Evolutionary conservation across 495 filamentous ascomycete species (phyloP), one percentile per base, ranked within the genome.

Genomic region (Penicilliopsis zonata): DNA sequence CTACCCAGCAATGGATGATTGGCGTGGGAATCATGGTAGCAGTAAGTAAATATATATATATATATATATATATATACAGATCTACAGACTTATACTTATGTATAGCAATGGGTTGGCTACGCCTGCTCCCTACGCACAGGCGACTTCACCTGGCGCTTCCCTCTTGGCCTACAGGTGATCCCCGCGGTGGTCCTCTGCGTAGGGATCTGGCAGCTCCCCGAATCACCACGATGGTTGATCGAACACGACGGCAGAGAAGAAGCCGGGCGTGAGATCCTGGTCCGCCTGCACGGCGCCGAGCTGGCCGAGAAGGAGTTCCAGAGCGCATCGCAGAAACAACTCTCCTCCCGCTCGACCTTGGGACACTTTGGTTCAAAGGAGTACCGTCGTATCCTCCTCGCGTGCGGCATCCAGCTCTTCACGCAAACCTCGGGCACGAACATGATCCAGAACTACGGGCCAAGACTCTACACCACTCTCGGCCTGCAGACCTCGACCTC

Each of bases 151-250:
- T 72, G 72, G 72, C 53, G 71, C 20, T 63, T 75, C 21, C 71
- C 70, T 0, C 59, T 77, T 13, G 63, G 65, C 10, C 61, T 74
- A 15, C 70, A 74, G 37, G 56, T 55, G 19, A 44, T 65, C 1
- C 71, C 70, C 5, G 57, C 64, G 5, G 26, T 74, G 3, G 38
- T 67, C n/a, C 52, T 77, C 14, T 53, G 49, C 5, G 36, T 50
- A 5, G 67, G 69, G 8, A 48, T 70, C 18, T 62, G 59, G 41
- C 70, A 69, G 40, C 55, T 75, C 9, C 55, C 57, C 7, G 72
- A 75, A 42, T 70, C 66, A 0, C 72, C 72, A 9, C 50, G 72
- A 28, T 77, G 70, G 70, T 52, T 76, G 5, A 62, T 69, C 18
- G 58, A 70, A 36, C 60, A 64, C 36, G n/a, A n/a, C n/a, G 67